These are phyloP conservation scores for Solanum chmielewskii DNA, from an alignment of 257 asterid species.

Conservation along the genomic window DNA sequence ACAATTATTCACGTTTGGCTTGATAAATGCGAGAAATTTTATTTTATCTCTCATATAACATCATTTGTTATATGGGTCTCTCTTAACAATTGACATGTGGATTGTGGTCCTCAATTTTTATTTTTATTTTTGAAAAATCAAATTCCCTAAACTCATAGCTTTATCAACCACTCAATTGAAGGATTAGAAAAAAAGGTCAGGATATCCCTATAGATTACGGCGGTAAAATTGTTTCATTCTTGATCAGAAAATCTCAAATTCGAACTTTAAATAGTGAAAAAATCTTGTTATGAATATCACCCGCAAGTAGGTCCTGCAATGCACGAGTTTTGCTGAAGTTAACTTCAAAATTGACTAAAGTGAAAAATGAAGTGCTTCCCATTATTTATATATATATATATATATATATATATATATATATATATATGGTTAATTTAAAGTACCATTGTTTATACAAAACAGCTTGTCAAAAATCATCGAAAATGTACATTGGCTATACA, in stretches of 20 bases:
- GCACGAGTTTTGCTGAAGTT: no score
- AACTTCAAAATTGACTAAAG: not conserved
- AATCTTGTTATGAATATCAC: no score
- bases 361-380: not conserved
- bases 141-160: no score
- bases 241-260: no score
- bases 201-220: not conserved
- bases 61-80: not conserved
- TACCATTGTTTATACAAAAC: no score
- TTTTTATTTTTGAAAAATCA: no score
- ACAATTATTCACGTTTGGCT: not conserved
- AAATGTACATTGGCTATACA: no score
- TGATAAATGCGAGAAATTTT: not conserved
- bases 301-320: not conserved
- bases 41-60: not conserved
- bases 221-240: no score
- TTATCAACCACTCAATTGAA: not conserved
- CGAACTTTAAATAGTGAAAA: not conserved
- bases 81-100: not conserved
- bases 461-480: no score
- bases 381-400: no score
- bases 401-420: no score
- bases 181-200: not conserved
- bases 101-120: not conserved
- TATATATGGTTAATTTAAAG: no score